Conservation (phyloP, 169 alveolate species). For the Theileria equi region DNA sequence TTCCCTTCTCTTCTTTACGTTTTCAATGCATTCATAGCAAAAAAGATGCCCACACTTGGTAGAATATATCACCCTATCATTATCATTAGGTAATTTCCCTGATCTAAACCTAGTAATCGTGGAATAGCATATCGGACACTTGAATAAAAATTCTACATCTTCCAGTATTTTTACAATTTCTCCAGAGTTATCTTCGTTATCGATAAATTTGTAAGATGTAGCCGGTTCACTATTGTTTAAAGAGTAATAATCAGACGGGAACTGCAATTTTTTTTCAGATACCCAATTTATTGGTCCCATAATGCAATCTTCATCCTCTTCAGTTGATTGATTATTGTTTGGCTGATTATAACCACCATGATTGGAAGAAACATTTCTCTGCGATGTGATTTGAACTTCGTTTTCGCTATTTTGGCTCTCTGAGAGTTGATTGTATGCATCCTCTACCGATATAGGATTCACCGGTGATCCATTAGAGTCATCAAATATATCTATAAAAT, state of each 20-base stretch:
- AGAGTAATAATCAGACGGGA: conserved; percentile 32
- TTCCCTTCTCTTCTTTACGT: conserved; percentile 43
- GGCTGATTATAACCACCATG: not conserved
- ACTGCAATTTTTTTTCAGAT: not conserved
- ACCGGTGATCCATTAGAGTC: not conserved
- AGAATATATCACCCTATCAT: conserved; percentile 57
- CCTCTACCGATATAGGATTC: conserved; percentile 19
- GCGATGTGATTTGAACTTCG: not conserved
- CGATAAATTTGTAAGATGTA: conserved; percentile 40
- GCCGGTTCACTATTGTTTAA: not conserved
- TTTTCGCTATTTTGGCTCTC: not conserved
- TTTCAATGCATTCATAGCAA: conserved; percentile 61
- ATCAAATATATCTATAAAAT: not conserved
- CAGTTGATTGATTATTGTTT: not conserved
- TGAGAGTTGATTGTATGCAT: not conserved
- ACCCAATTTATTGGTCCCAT: conserved; percentile 60
- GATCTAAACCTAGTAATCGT: conserved; percentile 62
- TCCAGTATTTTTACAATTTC: conserved; percentile 12
- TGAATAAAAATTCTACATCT: conserved; percentile 49
- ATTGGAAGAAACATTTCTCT: not conserved
- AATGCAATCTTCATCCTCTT: conserved; percentile 42
- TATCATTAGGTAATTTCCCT: conserved; percentile 49
- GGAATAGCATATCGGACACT: conserved; percentile 65
- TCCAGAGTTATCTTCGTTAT: not conserved
- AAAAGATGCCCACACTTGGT: conserved; percentile 65